Evolutionary conservation across 2,329 filamentous ascomycete genomes (phyloP).

Genomic region (Exophiala alcalophila): DNA sequence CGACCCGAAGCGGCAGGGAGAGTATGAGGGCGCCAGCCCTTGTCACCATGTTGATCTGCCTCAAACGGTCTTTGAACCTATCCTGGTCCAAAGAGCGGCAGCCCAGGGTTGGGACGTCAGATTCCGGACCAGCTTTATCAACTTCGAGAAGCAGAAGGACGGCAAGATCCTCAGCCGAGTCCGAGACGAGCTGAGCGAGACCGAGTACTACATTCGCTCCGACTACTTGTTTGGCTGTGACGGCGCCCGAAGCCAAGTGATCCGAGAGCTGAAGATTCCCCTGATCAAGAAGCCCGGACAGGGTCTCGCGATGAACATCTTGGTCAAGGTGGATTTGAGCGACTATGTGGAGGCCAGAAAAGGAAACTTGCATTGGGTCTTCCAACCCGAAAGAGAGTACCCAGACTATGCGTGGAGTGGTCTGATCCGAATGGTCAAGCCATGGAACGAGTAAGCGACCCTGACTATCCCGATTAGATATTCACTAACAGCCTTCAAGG

Average conservation of each 20-base stretch:
- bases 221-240: constrained; percentile 61
- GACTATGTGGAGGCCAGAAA: constrained; percentile 50
- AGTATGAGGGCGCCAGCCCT: constrained; percentile 43
- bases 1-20: constrained; percentile 38
- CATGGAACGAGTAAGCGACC: constrained; percentile 52
- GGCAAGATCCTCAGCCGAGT: constrained; percentile 38
- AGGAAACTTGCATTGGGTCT: constrained; percentile 61
- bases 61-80: constrained; percentile 45
- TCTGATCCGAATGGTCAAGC: constrained; percentile 59
- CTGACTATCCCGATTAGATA: neutral
- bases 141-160: constrained; percentile 32
- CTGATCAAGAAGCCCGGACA: constrained; percentile 46
- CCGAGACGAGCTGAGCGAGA: constrained; percentile 36
- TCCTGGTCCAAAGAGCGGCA: constrained; percentile 40
- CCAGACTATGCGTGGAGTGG: constrained; percentile 52
- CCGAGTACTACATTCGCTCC: constrained; percentile 35
- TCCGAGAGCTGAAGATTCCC: constrained; percentile 48
- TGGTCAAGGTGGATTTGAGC: constrained; percentile 51
- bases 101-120: constrained; percentile 40
- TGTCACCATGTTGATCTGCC: constrained; percentile 45
- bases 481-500: constrained; percentile 10
- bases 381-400: constrained; percentile 54
- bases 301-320: constrained; percentile 51
- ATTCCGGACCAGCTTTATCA: constrained; percentile 40
- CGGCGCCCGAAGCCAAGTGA: constrained; percentile 48